Evolutionary conservation across 179 eudicot species (phyloP).

Genomic region (Drosera spatulata): DNA sequence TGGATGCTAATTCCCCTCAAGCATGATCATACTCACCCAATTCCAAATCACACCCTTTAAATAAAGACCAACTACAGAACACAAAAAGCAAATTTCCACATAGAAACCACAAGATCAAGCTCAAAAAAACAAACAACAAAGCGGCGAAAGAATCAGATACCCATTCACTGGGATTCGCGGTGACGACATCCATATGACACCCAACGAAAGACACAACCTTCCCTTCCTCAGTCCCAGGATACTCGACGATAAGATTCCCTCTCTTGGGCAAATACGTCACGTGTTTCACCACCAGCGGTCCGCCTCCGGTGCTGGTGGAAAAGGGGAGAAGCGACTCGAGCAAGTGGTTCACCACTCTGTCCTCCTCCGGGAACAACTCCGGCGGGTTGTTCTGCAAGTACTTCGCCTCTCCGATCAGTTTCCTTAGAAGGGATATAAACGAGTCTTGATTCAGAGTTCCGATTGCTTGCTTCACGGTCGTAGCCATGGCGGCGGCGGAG

Average conservation of each 20-base stretch:
- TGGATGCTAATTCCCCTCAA: too few relatives aligned
- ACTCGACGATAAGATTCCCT: conserved; percentile 90
- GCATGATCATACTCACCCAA: too few relatives aligned
- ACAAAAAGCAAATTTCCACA: background rate
- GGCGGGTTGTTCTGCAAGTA: conserved; percentile 97
- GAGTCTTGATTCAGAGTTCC: conserved; percentile 62
- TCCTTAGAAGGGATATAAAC: conserved; percentile 46
- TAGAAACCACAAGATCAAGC: background rate
- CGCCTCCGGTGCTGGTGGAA: conserved; percentile 65
- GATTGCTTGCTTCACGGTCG: conserved; percentile 25
- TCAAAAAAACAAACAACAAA: conserved; percentile 6
- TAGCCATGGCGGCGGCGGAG: conserved; percentile 14
- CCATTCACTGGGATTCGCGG: conserved; percentile 90
- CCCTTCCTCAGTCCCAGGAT: conserved; percentile 62
- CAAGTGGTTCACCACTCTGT: conserved; percentile 67
- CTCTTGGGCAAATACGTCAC: conserved; percentile 55
- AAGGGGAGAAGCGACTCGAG: conserved; percentile 53
- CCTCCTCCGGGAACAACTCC: conserved; percentile 85
- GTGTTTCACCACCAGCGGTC: conserved; percentile 75
- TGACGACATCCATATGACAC: conserved; percentile 98
- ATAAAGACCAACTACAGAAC: too few relatives aligned
- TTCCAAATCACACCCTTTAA: too few relatives aligned
- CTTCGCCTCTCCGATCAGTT: conserved; percentile 84
- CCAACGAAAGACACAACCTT: conserved; percentile 89
- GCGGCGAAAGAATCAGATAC: conserved; percentile 16